Percentiles rank a stretch among this genome's conserved stretches.
Conservation (phyloP, 495 filamentous ascomycete species). For the Penicillium argentinense region DNA sequence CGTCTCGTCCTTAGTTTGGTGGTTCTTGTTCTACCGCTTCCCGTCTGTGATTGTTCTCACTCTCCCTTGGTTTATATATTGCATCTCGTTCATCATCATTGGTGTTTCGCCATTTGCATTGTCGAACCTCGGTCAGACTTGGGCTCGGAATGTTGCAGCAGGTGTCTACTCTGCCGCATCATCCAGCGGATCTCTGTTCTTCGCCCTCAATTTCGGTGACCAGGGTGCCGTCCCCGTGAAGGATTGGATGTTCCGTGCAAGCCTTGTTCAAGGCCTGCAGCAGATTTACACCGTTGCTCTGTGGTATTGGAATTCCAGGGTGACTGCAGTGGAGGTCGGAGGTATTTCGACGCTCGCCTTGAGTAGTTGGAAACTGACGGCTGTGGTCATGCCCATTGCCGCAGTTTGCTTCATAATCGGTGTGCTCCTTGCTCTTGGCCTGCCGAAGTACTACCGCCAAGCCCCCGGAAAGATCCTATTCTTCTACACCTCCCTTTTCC, state of each 20-base stretch:
- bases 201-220: slow-evolving; percentile 67
- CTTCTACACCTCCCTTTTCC: slow-evolving; percentile 45
- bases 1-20: slow-evolving; percentile 61
- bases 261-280: slow-evolving; percentile 61
- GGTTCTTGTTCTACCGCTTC: slow-evolving; percentile 56
- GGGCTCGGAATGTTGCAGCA: slow-evolving; percentile 58
- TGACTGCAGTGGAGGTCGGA: slow-evolving; percentile 21
- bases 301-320: slow-evolving; percentile 64
- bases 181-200: slow-evolving; percentile 59
- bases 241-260: slow-evolving; percentile 65
- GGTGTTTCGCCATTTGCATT: slow-evolving; percentile 46
- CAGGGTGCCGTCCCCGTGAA: slow-evolving; percentile 55
- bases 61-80: slow-evolving; percentile 51
- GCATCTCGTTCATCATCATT: slow-evolving; percentile 46
- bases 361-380: slow-evolving; percentile 49
- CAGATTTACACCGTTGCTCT: slow-evolving; percentile 63
- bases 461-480: slow-evolving; percentile 29
- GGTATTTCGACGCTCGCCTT: slow-evolving; percentile 31
- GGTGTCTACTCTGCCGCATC: slow-evolving; percentile 61
- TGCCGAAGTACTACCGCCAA: slow-evolving; percentile 62
- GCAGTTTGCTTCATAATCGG: slow-evolving; percentile 59
- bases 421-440: slow-evolving; percentile 51
- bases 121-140: slow-evolving; percentile 35
- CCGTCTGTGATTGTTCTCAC: slow-evolving; percentile 58
- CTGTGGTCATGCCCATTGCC: slow-evolving; percentile 49